Evolutionary conservation across 257 asterid genomes (phyloP), one percentile per base, ranked within the genome.

Genomic region (Penstemon newberryi): DNA sequence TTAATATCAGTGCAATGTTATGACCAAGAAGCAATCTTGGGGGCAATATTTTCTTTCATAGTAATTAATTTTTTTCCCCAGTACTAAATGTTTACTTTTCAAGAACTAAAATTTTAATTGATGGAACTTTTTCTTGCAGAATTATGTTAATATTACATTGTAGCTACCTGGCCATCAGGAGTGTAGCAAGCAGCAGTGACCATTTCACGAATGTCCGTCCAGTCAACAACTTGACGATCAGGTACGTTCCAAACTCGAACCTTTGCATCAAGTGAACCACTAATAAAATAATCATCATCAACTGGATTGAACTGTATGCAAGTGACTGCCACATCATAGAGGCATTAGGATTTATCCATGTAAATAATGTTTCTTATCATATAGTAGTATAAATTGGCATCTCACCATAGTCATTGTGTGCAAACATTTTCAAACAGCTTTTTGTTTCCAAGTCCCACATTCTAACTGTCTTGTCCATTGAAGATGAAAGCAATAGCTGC

Each of bases 331-430:
- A 71, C 69, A 75, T 50, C 80, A 25, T 25, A 25, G 33, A 25
- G 33, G 33, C 33, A 25, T 25, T 25, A 25, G 33, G 33, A 25
- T 25, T 25, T 25, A 25, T 25, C 33, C 33, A 25, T 25, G 33
- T 25, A 25, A 25, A 25, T 25, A 25, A 25, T 25, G 33, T 25
- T 25, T 25, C 33, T 25, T 25, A 2, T 25, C 33, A 25, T 25
- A 25, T 1, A 1, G 68, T 12, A 33, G 33, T 72, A 57, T 65
- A 70, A 25, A 61, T 67, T 72, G 72, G 72, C 76, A 60, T 77
- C 91, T 88, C 82, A 91, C 97, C 97, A 65, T 85, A 91, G 80
- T 86, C 92, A 77, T 81, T 91, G 78, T 91, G 97, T 44, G 97
- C 81, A 77, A 91, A 91, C 78, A 77, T 82, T 84, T 89, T 91